Percentiles rank a stretch among this genome's conserved stretches.
phyloP scores from a whole-genome alignment of 805 yeast genomes.

The Monosporozyma servazzii region DNA sequence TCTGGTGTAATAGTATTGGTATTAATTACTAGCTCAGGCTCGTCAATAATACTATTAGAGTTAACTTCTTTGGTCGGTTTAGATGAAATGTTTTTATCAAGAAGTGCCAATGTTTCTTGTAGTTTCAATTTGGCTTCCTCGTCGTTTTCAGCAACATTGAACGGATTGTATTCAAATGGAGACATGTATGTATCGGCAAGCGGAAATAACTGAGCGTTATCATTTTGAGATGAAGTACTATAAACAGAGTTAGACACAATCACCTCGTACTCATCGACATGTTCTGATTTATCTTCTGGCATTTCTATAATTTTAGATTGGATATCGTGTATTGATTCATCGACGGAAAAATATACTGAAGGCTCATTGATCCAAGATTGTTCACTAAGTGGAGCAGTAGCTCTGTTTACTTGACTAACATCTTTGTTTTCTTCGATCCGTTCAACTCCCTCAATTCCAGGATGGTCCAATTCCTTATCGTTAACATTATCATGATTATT shows the following conservation, averaged over 20 bases:
- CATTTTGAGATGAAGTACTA: slow-evolving; percentile 17
- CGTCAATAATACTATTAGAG: not conserved
- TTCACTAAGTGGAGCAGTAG: not conserved
- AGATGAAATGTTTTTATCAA: not conserved
- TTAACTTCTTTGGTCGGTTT: not conserved
- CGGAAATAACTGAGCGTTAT: slow-evolving; percentile 7
- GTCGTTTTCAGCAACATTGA: not conserved
- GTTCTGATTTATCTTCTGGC: not conserved
- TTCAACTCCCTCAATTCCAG: not conserved
- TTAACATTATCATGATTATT: too few species aligned
- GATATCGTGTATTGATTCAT: slow-evolving; percentile 2
- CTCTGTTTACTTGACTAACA: not conserved
- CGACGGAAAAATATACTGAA: slow-evolving; percentile 13
- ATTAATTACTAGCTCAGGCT: not conserved
- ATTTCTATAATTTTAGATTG: not conserved
- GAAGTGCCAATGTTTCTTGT: not conserved
- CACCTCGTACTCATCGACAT: slow-evolving; percentile 10
- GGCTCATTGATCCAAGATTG: slow-evolving; percentile 3
- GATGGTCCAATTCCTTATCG: not conserved
- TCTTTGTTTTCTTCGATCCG: not conserved
- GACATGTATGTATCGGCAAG: slow-evolving; percentile 13
- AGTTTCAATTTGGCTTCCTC: not conserved
- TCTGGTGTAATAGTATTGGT: not conserved
- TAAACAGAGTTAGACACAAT: slow-evolving; percentile 17
- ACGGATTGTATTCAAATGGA: slow-evolving; percentile 18